A percentile compares a stretch with the other conserved stretches of the same genome.
These are phyloP conservation scores for Cicer judaicum DNA, from an alignment of 306 rosid species.

Conservation along the genomic window DNA sequence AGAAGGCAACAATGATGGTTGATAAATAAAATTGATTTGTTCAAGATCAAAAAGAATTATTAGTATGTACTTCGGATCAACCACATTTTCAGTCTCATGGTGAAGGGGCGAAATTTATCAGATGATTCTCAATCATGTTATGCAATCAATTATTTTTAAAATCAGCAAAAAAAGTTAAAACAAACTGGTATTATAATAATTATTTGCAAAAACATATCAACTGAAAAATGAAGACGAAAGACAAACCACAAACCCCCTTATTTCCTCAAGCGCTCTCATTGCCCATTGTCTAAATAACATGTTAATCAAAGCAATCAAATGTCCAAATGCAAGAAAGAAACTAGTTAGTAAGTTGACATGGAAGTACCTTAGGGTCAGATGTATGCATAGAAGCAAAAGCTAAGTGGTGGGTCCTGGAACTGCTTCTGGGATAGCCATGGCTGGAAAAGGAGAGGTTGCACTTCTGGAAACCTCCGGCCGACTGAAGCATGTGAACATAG, in stretches of 20 bases:
- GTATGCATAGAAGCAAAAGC: slow-evolving; percentile 49
- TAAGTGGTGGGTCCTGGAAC: slow-evolving; percentile 10
- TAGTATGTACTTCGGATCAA: not conserved
- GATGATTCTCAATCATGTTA: slow-evolving; percentile 28
- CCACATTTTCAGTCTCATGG: not conserved
- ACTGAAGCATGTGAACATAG: slow-evolving; percentile 49
- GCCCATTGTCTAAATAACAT: slow-evolving; percentile 11
- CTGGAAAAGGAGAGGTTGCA: slow-evolving; percentile 39
- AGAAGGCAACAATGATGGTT: slow-evolving; percentile 7
- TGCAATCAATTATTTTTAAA: slow-evolving; percentile 7
- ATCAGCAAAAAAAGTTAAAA: not conserved
- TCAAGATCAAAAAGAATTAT: not conserved
- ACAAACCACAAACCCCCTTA: not conserved
- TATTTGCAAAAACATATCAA: not conserved
- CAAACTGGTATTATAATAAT: not conserved
- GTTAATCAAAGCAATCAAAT: slow-evolving; percentile 27
- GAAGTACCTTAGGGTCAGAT: slow-evolving; percentile 50
- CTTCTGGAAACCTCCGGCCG: slow-evolving; percentile 32
- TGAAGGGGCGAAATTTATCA: not conserved
- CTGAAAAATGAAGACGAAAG: not conserved
- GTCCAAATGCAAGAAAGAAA: slow-evolving; percentile 11
- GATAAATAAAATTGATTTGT: not conserved
- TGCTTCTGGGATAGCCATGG: slow-evolving; percentile 11
- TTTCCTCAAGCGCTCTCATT: slow-evolving; percentile 11
- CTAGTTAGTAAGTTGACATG: not conserved